Percentiles rank a stretch among this genome's conserved stretches.
Conservation (phyloP, 148 eudicot species). For the Cornus controversa region DNA sequence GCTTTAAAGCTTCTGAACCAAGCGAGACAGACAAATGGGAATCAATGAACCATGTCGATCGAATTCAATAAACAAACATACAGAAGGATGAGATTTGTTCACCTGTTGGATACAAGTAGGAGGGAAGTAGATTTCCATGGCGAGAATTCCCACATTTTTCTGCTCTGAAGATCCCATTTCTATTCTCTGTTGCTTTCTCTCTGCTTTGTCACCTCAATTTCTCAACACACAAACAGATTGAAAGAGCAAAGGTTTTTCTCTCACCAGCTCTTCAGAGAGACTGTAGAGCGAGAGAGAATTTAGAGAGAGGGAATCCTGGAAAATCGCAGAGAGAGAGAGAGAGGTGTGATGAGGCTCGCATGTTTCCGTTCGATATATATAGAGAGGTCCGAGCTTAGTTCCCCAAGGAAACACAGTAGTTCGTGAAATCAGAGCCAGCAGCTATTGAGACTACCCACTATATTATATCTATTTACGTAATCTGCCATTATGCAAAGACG, state of each 20-base stretch:
- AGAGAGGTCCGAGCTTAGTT: constrained; percentile 10
- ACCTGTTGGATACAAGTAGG: constrained; percentile 97
- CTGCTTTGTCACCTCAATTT: not conserved
- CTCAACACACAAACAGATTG: constrained; percentile 15
- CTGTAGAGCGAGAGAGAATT: not conserved
- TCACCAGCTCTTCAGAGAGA: constrained; percentile 11
- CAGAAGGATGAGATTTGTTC: not conserved
- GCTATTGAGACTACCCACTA: not conserved
- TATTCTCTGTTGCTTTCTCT: not conserved
- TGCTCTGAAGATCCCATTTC: constrained; percentile 35
- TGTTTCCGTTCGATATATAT: constrained; percentile 17
- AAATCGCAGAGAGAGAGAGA: constrained; percentile 9
- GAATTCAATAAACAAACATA: not conserved
- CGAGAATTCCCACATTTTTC: constrained; percentile 92
- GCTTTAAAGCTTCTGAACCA: not conserved
- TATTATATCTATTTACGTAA: not conserved
- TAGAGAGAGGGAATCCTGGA: constrained; percentile 4
- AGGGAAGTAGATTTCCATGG: constrained; percentile 97
- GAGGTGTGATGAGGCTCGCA: constrained; percentile 5
- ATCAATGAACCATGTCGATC: not conserved
- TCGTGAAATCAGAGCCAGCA: not conserved
- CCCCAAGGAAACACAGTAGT: not conserved
- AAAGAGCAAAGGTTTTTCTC: not conserved
- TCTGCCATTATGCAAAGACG: not conserved
- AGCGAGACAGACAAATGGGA: not conserved